Conservation (phyloP, 441 rosid species). For the Jatropha podagrica region DNA sequence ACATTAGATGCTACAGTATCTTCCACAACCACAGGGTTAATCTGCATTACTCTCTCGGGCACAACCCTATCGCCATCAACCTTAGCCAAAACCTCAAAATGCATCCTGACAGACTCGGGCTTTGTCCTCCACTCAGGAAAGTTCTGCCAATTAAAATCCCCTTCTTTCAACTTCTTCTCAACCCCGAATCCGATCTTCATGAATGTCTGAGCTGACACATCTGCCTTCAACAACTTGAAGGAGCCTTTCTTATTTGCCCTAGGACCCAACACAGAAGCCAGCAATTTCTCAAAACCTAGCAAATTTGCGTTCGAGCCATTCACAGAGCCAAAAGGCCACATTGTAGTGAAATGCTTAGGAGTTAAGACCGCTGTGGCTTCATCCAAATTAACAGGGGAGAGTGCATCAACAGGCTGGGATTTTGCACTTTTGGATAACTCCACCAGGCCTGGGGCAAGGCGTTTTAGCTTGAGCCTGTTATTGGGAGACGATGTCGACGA, state of each 20-base stretch:
- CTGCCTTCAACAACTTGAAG: slow-evolving; percentile 72
- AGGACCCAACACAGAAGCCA: slow-evolving; percentile 74
- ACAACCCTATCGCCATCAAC: slow-evolving; percentile 76
- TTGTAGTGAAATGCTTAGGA: slow-evolving; percentile 65
- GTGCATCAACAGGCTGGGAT: slow-evolving; percentile 33
- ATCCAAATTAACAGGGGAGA: slow-evolving; percentile 35
- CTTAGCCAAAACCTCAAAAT: slow-evolving; percentile 85
- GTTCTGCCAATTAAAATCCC: slow-evolving; percentile 36
- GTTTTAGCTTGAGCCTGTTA: slow-evolving; percentile 77
- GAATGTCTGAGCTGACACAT: slow-evolving; percentile 78
- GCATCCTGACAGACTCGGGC: slow-evolving; percentile 66
- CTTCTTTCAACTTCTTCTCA: slow-evolving; percentile 69
- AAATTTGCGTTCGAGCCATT: slow-evolving; percentile 73
- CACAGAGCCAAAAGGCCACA: slow-evolving; percentile 89
- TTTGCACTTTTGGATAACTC: slow-evolving; percentile 59
- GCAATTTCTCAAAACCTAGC: slow-evolving; percentile 69
- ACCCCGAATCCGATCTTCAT: slow-evolving; percentile 79
- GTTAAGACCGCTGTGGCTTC: slow-evolving; percentile 55
- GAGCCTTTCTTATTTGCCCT: slow-evolving; percentile 65
- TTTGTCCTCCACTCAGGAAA: slow-evolving; percentile 78
- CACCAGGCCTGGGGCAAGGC: slow-evolving; percentile 91
- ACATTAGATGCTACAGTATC: slow-evolving; percentile 55
- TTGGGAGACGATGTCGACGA: slow-evolving; percentile 46
- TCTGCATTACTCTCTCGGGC: slow-evolving; percentile 70
- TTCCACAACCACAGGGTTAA: slow-evolving; percentile 56